A percentile compares a stretch with the other conserved stretches of the same genome.
Conservation (phyloP, 1,284 basidiomycete species). For the Pterulicium gracile region DNA sequence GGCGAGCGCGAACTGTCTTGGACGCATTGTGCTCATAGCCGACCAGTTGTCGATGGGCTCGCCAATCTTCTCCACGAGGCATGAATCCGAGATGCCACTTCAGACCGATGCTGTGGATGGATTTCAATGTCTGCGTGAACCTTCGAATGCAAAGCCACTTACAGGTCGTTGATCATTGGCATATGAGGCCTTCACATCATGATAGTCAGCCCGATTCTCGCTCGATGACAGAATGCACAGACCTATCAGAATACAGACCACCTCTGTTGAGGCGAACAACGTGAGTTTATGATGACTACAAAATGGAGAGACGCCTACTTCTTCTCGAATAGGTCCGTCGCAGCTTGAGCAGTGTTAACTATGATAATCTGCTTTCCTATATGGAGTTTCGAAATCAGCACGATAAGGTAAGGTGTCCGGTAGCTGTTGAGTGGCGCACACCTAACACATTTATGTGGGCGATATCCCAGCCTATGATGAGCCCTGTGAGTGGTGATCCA, state of each 20-base stretch:
- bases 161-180: conserved; percentile 16
- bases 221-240: no score
- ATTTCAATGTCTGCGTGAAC: neutral
- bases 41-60: conserved; percentile 25
- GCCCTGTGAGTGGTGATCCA: no score
- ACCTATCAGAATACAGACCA: neutral
- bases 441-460: conserved; percentile 14
- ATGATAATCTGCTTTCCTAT: conserved; percentile 14
- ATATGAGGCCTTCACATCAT: conserved; percentile 11
- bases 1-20: conserved; percentile 17
- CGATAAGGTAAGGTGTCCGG: no score
- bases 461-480: conserved; percentile 16
- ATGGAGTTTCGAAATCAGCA: neutral
- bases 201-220: neutral
- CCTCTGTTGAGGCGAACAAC: neutral
- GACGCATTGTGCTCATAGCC: conserved; percentile 18
- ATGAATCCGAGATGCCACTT: conserved; percentile 29
- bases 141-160: conserved; percentile 2
- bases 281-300: conserved; percentile 8
- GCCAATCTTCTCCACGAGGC: conserved; percentile 27
- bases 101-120: conserved; percentile 23
- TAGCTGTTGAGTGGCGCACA: no score
- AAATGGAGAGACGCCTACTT: conserved; percentile 19
- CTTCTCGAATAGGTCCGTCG: conserved; percentile 15
- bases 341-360: conserved; percentile 15